Conservation (phyloP, 495 filamentous ascomycete genomes). For the Endocarpon pusillum region DNA sequence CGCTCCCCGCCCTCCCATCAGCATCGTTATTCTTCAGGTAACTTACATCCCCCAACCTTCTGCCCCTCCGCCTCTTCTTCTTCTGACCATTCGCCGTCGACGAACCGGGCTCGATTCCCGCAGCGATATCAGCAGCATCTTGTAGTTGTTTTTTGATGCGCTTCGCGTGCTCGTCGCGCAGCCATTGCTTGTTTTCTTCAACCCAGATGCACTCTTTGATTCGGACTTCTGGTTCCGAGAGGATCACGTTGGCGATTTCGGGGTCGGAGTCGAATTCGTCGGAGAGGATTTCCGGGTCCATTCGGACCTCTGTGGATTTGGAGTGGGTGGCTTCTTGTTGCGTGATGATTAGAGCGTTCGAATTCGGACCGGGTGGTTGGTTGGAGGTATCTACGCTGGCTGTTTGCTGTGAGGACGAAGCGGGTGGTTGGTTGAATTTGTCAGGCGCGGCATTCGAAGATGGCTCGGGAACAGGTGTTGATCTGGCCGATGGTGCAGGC, state of each 20-base stretch:
- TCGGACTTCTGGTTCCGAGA: conserved; percentile 49
- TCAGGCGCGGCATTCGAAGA: conserved; percentile 2
- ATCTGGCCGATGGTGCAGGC: conserved; percentile 24
- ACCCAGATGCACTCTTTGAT: conserved; percentile 85
- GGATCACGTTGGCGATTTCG: conserved; percentile 61
- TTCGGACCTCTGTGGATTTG: conserved; percentile 20
- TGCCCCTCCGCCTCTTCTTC: conserved; percentile 28
- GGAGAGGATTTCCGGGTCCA: conserved; percentile 41
- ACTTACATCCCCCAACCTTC: conserved; percentile 31
- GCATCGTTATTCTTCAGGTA: conserved; percentile 30
- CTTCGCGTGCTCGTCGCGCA: conserved; percentile 68
- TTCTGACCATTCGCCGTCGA: conserved; percentile 11
- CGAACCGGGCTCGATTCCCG: conserved; percentile 20
- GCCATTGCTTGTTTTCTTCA: conserved; percentile 80
- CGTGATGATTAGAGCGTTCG: conserved; percentile 2
- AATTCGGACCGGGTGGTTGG: not conserved
- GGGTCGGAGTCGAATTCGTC: conserved; percentile 65
- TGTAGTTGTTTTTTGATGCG: conserved; percentile 44
- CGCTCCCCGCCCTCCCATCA: no score
- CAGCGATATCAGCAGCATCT: conserved; percentile 27
- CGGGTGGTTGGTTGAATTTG: conserved; percentile 1
- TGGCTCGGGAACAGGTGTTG: conserved; percentile 2
- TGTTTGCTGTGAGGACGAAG: conserved; percentile 6
- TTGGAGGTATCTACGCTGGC: not conserved
- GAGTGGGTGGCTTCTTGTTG: conserved; percentile 1